A percentile compares a stretch with the other conserved stretches of the same genome.
These are phyloP conservation scores for Amanita phalloides DNA, from an alignment of 768 basidiomycete genomes.

Conservation along the genomic window DNA sequence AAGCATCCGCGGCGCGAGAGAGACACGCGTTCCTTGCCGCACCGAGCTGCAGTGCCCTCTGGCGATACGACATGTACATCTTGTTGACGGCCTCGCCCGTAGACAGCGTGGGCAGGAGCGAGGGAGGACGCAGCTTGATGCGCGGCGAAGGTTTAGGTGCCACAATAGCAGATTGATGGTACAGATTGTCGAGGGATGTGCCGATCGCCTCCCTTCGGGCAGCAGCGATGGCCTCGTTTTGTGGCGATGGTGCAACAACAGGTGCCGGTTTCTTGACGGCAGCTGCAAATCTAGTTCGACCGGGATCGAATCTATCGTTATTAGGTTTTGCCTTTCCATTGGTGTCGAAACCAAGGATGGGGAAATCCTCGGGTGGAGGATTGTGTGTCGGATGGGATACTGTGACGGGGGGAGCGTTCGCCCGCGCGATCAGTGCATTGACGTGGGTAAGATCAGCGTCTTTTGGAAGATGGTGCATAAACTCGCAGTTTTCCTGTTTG, in stretches of 20 bases:
- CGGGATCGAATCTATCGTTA: slow-evolving; percentile 57
- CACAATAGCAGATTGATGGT: slow-evolving; percentile 59
- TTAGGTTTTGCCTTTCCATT: slow-evolving; percentile 31
- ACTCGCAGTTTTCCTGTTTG: slow-evolving; percentile 94
- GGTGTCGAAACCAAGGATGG: slow-evolving; percentile 44
- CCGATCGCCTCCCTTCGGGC: slow-evolving; percentile 51
- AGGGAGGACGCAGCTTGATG: slow-evolving; percentile 72
- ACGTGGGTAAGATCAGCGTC: slow-evolving; percentile 72
- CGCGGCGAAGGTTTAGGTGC: slow-evolving; percentile 79
- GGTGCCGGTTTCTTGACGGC: slow-evolving; percentile 70
- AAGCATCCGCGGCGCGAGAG: slow-evolving; percentile 91
- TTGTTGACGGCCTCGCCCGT: slow-evolving; percentile 75
- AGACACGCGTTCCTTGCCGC: slow-evolving; percentile 91
- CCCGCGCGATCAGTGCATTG: slow-evolving; percentile 56
- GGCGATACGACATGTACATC: slow-evolving; percentile 84
- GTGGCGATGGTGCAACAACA: slow-evolving; percentile 12
- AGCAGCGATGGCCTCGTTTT: slow-evolving; percentile 26
- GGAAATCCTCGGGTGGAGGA: slow-evolving; percentile 59
- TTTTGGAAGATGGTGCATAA: slow-evolving; percentile 83
- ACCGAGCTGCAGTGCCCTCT: slow-evolving; percentile 83
- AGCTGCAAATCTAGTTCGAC: slow-evolving; percentile 81
- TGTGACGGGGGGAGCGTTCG: slow-evolving; percentile 42
- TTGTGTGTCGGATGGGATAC: slow-evolving; percentile 25
- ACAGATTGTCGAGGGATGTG: slow-evolving; percentile 46
- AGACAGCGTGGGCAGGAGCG: slow-evolving; percentile 77